A percentile compares a stretch with the other conserved stretches of the same genome.
Conservation (phyloP, 495 filamentous ascomycete species). For the Aspergillus coremiiformis region DNA sequence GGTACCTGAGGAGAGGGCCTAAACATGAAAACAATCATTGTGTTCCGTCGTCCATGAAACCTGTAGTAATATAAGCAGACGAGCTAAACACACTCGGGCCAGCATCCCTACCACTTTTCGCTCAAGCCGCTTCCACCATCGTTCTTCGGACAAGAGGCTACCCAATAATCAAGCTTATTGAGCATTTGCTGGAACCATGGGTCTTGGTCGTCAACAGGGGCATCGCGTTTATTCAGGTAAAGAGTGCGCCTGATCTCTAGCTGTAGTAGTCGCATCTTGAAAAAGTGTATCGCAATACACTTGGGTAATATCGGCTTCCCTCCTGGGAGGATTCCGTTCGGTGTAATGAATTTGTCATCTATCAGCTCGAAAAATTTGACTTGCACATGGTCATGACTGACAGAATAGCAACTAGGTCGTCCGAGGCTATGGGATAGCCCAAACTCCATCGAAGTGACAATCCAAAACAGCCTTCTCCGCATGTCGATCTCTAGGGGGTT, state of each 20-base stretch:
- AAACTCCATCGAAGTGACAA: slow-evolving; percentile 74
- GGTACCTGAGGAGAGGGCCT: slow-evolving; percentile 87
- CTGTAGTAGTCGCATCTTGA: slow-evolving; percentile 83
- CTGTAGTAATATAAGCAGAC: slow-evolving; percentile 28
- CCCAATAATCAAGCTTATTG: slow-evolving; percentile 68
- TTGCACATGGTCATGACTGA: slow-evolving; percentile 68
- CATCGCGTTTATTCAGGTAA: slow-evolving; percentile 69
- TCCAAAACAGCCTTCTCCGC: slow-evolving; percentile 81
- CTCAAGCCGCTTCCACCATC: slow-evolving; percentile 59
- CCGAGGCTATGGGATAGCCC: slow-evolving; percentile 82
- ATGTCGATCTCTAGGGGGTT: slow-evolving; percentile 76
- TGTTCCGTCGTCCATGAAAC: slow-evolving; percentile 71
- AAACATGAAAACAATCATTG: slow-evolving; percentile 76
- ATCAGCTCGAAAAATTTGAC: slow-evolving; percentile 73
- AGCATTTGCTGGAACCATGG: slow-evolving; percentile 82
- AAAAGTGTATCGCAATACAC: slow-evolving; percentile 81
- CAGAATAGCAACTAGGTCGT: slow-evolving; percentile 73
- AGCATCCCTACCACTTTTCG: slow-evolving; percentile 49
- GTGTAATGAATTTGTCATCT: slow-evolving; percentile 72
- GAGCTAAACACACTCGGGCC: not conserved
- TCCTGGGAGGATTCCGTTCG: slow-evolving; percentile 63
- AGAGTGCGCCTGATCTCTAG: slow-evolving; percentile 76
- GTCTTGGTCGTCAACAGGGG: slow-evolving; percentile 66
- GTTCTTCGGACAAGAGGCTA: slow-evolving; percentile 49
- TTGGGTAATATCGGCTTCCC: slow-evolving; percentile 65